Percentiles rank a stretch among this genome's conserved stretches.
phyloP scores from a whole-genome alignment of 1,139 yeast species.

The Kodamaea fungicola region DNA sequence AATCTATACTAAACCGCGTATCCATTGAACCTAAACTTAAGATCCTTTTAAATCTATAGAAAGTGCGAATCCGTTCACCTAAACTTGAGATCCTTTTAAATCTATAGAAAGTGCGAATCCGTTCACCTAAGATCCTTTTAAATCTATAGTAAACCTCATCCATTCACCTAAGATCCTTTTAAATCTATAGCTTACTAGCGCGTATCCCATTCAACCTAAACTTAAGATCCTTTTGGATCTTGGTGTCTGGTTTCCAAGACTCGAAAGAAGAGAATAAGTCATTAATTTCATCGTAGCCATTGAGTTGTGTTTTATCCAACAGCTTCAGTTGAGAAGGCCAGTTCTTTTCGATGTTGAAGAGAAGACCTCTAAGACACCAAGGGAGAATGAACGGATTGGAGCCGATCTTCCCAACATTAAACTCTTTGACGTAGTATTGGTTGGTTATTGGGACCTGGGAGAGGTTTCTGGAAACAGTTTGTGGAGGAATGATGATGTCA shows the following conservation, averaged over 20 bases:
- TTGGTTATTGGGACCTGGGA: conserved; percentile 30
- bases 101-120: too few relatives aligned
- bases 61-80: too few relatives aligned
- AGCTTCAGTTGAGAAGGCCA: conserved; percentile 38
- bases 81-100: too few relatives aligned
- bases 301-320: conserved; percentile 26
- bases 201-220: conserved; percentile 75
- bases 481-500: conserved; percentile 45
- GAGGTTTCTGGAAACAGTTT: conserved; percentile 2
- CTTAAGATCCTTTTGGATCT: conserved; percentile 75
- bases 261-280: conserved; percentile 69
- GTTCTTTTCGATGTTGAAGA: conserved; percentile 60
- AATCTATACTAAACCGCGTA: conserved; percentile 31
- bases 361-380: conserved; percentile 85
- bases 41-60: conserved; percentile 73
- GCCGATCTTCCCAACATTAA: conserved; percentile 58
- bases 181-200: conserved; percentile 36
- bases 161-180: too few relatives aligned
- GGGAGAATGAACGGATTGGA: conserved; percentile 83
- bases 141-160: too few relatives aligned
- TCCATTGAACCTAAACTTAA: conserved; percentile 83
- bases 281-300: conserved; percentile 52
- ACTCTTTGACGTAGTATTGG: conserved; percentile 58
- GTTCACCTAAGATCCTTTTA: too few relatives aligned
- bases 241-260: conserved; percentile 81